phyloP scores from a whole-genome alignment of 768 basidiomycete genomes.

The Flagelloscypha sp. region DNA sequence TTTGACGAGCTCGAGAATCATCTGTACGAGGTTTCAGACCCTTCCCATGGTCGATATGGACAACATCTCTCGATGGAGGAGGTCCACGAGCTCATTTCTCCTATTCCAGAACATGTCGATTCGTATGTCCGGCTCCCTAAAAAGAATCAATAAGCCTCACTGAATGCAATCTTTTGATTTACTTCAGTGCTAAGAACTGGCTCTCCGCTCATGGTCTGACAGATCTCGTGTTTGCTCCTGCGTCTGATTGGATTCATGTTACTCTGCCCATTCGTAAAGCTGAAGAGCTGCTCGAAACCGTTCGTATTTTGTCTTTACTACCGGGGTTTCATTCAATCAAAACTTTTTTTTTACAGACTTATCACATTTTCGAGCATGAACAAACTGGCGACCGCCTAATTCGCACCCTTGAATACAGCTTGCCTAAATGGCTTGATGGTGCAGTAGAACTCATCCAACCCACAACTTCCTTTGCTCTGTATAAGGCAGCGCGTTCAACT shows the following conservation, averaged over 20 bases:
- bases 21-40: slow-evolving; percentile 50
- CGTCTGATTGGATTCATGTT: slow-evolving; percentile 62
- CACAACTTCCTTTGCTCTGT: slow-evolving; percentile 56
- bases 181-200: slow-evolving; percentile 67
- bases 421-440: slow-evolving; percentile 4
- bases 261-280: slow-evolving; percentile 49
- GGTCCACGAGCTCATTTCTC: slow-evolving; percentile 53
- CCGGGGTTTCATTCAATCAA: background rate
- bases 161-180: no score
- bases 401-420: slow-evolving; percentile 39
- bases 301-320: slow-evolving; percentile 20
- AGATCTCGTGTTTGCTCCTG: slow-evolving; percentile 46
- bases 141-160: no score
- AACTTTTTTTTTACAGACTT: slow-evolving; percentile 36
- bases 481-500: slow-evolving; percentile 33
- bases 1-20: slow-evolving; percentile 42
- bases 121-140: no score
- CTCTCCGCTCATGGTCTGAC: slow-evolving; percentile 46
- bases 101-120: slow-evolving; percentile 42
- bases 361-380: slow-evolving; percentile 51
- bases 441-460: slow-evolving; percentile 23
- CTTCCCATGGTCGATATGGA: slow-evolving; percentile 45
- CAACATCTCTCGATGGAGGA: slow-evolving; percentile 57
- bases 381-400: slow-evolving; percentile 45
- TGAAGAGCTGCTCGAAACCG: slow-evolving; percentile 67